Evolutionary conservation across 2,329 filamentous ascomycete genomes (phyloP).

Genomic region (Arthrobotrys conoides): DNA sequence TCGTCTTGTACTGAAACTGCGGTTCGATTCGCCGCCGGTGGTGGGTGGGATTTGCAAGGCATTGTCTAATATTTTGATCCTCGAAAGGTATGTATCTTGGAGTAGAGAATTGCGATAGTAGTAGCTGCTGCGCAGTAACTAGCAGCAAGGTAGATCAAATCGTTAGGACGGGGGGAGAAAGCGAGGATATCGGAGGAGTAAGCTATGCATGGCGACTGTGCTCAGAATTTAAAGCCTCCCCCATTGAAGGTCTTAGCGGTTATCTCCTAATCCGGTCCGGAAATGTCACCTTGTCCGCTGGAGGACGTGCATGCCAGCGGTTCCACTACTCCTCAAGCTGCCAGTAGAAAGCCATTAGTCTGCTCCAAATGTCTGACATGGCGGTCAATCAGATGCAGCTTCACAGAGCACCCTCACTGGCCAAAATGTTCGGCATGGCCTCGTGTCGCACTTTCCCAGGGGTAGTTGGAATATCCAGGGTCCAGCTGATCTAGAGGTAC

Average conservation of each 20-base stretch:
- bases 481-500: conserved; percentile 21
- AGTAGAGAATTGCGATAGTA: not conserved
- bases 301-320: conserved; percentile 7
- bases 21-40: conserved; percentile 24
- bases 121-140: not conserved
- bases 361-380: conserved; percentile 6
- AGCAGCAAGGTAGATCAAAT: too few relatives aligned
- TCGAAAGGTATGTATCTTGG: not conserved
- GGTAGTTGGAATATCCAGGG: conserved; percentile 37
- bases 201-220: not conserved
- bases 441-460: conserved; percentile 41
- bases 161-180: not conserved
- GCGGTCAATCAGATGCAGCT: conserved; percentile 16
- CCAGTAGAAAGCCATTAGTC: conserved; percentile 19
- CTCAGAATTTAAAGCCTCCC: conserved; percentile 34
- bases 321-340: conserved; percentile 16
- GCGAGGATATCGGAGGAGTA: not conserved
- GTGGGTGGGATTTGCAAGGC: conserved; percentile 59
- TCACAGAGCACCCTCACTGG: conserved; percentile 1
- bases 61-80: conserved; percentile 10
- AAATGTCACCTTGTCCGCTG: conserved; percentile 40
- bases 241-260: conserved; percentile 31
- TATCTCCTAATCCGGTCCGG: conserved; percentile 33
- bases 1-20: conserved; percentile 41
- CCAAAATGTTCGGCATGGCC: conserved; percentile 21